Conservation (phyloP, 106 monocot genomes). For the Platanthera guangdongensis region DNA sequence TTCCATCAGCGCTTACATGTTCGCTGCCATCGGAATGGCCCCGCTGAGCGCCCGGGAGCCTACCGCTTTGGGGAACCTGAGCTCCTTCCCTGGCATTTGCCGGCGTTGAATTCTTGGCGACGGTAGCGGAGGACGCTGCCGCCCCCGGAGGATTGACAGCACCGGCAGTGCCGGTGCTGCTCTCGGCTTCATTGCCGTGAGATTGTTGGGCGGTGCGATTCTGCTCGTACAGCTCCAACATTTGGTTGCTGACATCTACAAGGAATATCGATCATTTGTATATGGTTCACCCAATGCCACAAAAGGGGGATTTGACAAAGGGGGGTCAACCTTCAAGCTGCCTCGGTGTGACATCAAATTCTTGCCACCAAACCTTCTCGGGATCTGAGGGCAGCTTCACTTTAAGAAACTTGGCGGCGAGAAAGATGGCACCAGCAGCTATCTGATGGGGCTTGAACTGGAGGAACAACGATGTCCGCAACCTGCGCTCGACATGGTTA, state of each 20-base stretch:
- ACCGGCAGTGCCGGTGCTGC: conserved; percentile 19
- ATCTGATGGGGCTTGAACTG: conserved; percentile 80
- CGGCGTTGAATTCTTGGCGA: conserved; percentile 19
- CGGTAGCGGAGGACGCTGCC: conserved; percentile 1
- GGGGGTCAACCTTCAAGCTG: conserved; percentile 52
- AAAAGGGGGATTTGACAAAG: neutral
- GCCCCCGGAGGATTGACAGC: conserved; percentile 15
- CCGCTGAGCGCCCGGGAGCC: neutral
- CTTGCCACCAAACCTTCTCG: conserved; percentile 72
- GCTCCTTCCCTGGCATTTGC: conserved; percentile 4
- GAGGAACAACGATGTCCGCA: conserved; percentile 58
- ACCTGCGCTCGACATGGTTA: conserved; percentile 36
- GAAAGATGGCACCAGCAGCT: conserved; percentile 70
- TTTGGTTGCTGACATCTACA: conserved; percentile 76
- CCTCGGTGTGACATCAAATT: conserved; percentile 39
- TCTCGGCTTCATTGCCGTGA: conserved; percentile 39
- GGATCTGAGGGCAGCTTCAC: conserved; percentile 60
- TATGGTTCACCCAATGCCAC: neutral
- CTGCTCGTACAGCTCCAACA: conserved; percentile 67
- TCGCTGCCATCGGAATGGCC: conserved; percentile 1
- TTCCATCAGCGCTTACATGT: neutral
- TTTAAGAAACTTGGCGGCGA: conserved; percentile 75
- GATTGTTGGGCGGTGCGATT: conserved; percentile 32
- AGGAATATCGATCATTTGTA: neutral
- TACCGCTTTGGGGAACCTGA: neutral